A percentile compares a stretch with the other conserved stretches of the same genome.
These are phyloP conservation scores for Pseudonitzschia pungens DNA, from an alignment of 108 stramenopile genomes.

Conservation along the genomic window DNA sequence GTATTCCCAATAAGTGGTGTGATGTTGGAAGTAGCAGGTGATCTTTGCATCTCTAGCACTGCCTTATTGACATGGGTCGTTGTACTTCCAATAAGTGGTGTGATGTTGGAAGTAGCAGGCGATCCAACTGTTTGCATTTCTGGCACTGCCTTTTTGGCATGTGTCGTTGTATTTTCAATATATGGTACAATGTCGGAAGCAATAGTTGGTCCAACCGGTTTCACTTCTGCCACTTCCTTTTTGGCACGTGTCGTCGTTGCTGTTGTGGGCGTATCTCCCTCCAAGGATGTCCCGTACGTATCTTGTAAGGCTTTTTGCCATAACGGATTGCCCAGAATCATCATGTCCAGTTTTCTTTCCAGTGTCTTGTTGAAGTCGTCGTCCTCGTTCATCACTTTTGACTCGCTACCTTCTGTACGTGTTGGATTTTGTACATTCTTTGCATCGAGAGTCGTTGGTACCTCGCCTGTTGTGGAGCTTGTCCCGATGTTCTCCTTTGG, in stretches of 20 bases:
- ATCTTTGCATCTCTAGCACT: no score
- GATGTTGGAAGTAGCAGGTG: no score
- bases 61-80: no score
- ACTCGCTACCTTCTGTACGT: not conserved
- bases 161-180: no score
- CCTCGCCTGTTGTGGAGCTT: not conserved
- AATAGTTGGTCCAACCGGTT: no score
- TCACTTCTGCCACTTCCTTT: no score
- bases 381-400: not conserved
- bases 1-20: no score
- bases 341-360: conserved; percentile 4
- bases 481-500: not conserved
- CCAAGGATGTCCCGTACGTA: not conserved
- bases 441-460: not conserved
- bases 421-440: not conserved
- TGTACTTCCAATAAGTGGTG: not conserved
- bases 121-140: no score
- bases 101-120: not conserved
- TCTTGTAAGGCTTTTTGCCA: conserved; percentile 11
- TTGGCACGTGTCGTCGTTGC: no score
- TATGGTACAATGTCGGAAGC: no score
- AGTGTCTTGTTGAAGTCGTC: not conserved
- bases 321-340: conserved; percentile 9
- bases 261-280: not conserved
- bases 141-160: no score